phyloP scores from a whole-genome alignment of 306 rosid species.

The Herpetospermum pedunculosum region DNA sequence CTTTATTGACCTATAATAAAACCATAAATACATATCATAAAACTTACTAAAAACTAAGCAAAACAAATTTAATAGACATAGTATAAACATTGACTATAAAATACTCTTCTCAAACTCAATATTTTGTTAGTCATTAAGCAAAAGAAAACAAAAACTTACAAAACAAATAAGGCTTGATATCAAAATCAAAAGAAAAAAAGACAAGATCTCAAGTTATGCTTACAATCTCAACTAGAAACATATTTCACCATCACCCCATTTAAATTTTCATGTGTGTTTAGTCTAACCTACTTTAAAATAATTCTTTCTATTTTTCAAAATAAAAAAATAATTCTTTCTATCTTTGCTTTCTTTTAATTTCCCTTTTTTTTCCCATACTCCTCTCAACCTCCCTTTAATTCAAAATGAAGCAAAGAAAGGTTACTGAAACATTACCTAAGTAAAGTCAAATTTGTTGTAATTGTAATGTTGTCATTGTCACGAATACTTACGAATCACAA shows the following conservation, averaged over 20 bases:
- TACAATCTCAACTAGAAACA: neutral
- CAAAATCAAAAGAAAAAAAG: neutral
- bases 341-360: neutral
- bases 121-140: neutral
- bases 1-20: neutral
- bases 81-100: neutral
- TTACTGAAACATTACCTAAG: neutral
- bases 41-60: neutral
- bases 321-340: too few species aligned
- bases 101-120: neutral
- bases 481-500: neutral
- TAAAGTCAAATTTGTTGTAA: neutral
- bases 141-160: neutral
- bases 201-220: neutral
- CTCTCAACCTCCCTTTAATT: neutral
- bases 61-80: neutral
- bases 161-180: neutral
- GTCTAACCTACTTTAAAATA: neutral
- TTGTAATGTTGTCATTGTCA: neutral
- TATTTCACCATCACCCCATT: neutral
- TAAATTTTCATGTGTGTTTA: neutral
- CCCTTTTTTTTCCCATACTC: neutral
- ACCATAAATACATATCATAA: neutral
- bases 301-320: too few species aligned
- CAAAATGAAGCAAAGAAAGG: neutral